Base-by-base conservation (phyloP, 1,139 yeast species). In the Yamadazyma aaseri region DNA sequence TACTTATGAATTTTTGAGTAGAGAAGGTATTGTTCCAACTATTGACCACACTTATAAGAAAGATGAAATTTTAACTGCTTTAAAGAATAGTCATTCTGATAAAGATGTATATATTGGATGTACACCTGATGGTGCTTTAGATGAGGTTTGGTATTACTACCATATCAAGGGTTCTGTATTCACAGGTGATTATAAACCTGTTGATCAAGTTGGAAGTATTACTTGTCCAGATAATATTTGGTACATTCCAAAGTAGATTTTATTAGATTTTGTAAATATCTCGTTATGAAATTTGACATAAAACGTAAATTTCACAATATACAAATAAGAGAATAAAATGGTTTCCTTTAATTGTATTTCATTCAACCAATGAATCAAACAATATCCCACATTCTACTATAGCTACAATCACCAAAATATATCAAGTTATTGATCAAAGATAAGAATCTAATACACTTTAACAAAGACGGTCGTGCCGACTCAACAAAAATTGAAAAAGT, bases 111-210 rank as follows among this genome's bases (percentile, higher is more conserved):
- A 56, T 41, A 53, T 66, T 36, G 68, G 67, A 5, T 66, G 73
- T 47, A 38, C 44, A 20, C 40, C 46, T 23, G 49, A 54, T 33
- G 60, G 60, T 13, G 56, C 66, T 30, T 51, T 66, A 29, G 55
- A 58, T 37, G 67, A 66, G 45, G 52, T 66, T 35, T 66, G 67
- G 65, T 65, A 65, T 50, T 65, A 60, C 48, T 58, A 62, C 45
- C 50, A 57, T 40, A 53, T 65, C 31, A 58, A 52, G 37, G 72
- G 71, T 2, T 56, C 52, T 29, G 60, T 62, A 2, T 58, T 63
- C 46, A 58, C 63, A 17, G 70, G 70, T 20, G 56, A 55, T 31
- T 63, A 56, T 44, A 56, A 50, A 42, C 55, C 64, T 11, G 50
- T 53, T 31, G 65, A 60, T 40, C 34, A 55, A 8, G 38, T 56